Evolutionary conservation across 2,329 filamentous ascomycete genomes (phyloP), one percentile per base, ranked within the genome.

Genomic region (Fusarium neocosmosporiellum): DNA sequence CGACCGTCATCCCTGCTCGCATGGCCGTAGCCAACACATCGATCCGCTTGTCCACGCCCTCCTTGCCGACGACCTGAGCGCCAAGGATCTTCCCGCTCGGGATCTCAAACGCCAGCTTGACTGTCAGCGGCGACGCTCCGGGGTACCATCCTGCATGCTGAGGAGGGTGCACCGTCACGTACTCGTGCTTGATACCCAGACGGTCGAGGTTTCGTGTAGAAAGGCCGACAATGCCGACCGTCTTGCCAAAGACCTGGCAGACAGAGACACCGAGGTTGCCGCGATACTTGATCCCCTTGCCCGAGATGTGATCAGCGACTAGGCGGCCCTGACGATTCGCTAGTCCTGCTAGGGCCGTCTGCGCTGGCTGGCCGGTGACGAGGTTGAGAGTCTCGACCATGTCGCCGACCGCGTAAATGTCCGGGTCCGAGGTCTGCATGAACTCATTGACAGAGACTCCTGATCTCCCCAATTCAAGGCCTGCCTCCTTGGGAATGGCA

Each of bases 21-120:
- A 69, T 63, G 18, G 58, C 66, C 16, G 63, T 69, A 10, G 66
- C 63, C 18, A 69, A 18, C 14, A 69, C 66, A 29, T 69, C 63
- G 27, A 66, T 43, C 6, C 66, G 63, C 41, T 69, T 66, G 43
- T 69, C 59, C 27, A 69, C 66, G 2, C 63, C 63, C 7, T 37
- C 41, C 11, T 54, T 59, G 5, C 66, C 66, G n/a, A 69, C 41
- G 10, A 62, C 33, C 41, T 63, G 66, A 16, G 63, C 63, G 10
- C 66, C 63, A 8, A 69, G 57, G 9, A 68, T 59, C n/a, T 36
- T 20, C 11, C 66, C 66, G 7, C 55, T 61, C 9, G 39, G 2
- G 8, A 34, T n/a, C 14, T 62, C 48, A 33, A 66, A 69, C 5
- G 58, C 58, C 7, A 66, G n/a, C 29, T 54, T 69, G 41, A 69